Evolutionary conservation across 192 early-diverging fungal species (phyloP).

Genomic region (Phlyctochytrium arcticum): DNA sequence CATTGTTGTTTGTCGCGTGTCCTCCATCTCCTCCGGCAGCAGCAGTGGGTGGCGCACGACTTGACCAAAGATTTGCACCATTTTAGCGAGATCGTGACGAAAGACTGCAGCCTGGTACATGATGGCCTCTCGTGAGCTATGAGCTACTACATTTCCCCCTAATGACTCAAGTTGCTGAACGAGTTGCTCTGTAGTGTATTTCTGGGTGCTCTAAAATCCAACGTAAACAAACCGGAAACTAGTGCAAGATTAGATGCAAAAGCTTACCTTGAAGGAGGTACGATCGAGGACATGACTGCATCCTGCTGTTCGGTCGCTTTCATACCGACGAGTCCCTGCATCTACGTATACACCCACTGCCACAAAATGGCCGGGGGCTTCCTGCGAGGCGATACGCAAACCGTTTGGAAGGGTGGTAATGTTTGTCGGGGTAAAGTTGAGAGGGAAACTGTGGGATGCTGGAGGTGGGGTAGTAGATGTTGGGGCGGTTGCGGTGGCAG

Average conservation of each 20-base stretch:
- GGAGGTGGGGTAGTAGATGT: neutral
- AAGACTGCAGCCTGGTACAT: constrained; percentile 95
- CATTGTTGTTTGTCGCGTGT: constrained; percentile 67
- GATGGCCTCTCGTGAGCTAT: constrained; percentile 86
- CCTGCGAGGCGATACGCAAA: constrained; percentile 77
- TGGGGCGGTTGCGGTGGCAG: neutral
- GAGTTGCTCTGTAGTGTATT: constrained; percentile 63
- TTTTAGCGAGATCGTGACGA: constrained; percentile 68
- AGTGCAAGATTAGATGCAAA: neutral
- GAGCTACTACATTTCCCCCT: constrained; percentile 87
- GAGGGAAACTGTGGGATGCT: neutral
- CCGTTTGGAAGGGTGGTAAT: constrained; percentile 88
- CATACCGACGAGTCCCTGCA: constrained; percentile 85
- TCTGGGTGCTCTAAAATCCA: constrained; percentile 55
- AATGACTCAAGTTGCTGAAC: constrained; percentile 76
- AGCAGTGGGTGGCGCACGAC: constrained; percentile 75
- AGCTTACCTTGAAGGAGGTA: constrained; percentile 82
- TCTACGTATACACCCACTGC: constrained; percentile 87
- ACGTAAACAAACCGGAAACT: neutral
- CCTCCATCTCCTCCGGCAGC: constrained; percentile 72
- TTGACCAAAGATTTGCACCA: constrained; percentile 74
- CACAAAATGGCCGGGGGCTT: constrained; percentile 83
- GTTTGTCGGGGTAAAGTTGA: neutral
- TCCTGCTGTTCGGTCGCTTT: constrained; percentile 65
- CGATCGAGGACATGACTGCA: constrained; percentile 85